These are phyloP conservation scores for Claviceps maximensis DNA, from an alignment of 2,329 filamentous ascomycete genomes.

Conservation along the genomic window DNA sequence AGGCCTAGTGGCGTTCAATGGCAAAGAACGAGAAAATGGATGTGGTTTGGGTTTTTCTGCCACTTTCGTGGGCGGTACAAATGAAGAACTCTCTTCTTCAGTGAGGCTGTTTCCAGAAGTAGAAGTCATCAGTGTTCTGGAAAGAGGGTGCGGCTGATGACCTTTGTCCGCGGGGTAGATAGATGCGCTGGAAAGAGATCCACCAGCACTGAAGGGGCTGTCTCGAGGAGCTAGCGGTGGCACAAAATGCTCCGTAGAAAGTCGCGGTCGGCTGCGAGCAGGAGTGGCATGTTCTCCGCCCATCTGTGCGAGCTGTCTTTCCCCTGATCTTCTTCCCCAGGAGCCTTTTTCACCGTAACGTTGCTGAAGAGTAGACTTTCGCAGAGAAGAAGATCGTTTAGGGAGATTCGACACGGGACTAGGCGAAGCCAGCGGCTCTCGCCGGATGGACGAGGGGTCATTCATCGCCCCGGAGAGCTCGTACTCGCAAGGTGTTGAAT, in stretches of 20 bases:
- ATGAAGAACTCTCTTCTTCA: conserved; percentile 52
- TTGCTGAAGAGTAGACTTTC: conserved; percentile 81
- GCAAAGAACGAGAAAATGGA: conserved; percentile 25
- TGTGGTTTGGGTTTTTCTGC: conserved; percentile 18
- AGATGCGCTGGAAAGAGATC: conserved; percentile 38
- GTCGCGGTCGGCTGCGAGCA: conserved; percentile 52
- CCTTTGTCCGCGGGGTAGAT: conserved; percentile 33
- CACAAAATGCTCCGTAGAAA: conserved; percentile 68
- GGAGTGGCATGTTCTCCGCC: conserved; percentile 42
- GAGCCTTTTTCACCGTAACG: conserved; percentile 57
- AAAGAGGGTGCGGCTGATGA: conserved; percentile 65
- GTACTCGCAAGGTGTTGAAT: conserved; percentile 33
- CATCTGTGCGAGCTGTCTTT: conserved; percentile 39
- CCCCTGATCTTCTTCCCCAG: conserved; percentile 46
- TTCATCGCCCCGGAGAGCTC: conserved; percentile 30
- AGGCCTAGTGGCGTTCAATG: conserved; percentile 25
- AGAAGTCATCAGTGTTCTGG: conserved; percentile 74
- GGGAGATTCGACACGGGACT: conserved; percentile 42
- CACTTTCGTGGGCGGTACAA: conserved; percentile 16
- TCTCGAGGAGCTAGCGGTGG: conserved; percentile 49
- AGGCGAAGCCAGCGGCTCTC: conserved; percentile 30
- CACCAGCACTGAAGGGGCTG: conserved; percentile 46
- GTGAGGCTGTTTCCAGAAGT: conserved; percentile 67
- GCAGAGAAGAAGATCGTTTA: conserved; percentile 61
- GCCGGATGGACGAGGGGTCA: conserved; percentile 4